Evolutionary conservation across 2,329 filamentous ascomycete genomes (phyloP).

Genomic region (Pyrenophora seminiperda): DNA sequence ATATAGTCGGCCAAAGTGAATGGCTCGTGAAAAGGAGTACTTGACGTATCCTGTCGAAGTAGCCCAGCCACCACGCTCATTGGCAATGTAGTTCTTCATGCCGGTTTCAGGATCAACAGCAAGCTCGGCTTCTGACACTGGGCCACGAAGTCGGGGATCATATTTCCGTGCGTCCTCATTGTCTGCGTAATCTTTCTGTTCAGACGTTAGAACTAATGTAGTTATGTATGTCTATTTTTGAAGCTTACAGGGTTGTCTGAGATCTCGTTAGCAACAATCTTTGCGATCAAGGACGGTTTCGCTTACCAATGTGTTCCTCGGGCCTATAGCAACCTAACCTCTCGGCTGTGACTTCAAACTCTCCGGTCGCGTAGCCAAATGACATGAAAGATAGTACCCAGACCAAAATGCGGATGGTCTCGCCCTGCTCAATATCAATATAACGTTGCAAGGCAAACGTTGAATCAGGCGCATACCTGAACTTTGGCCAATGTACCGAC

Average conservation of each 20-base stretch:
- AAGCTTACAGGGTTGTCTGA: conserved; percentile 35
- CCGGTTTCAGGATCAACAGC: conserved; percentile 53
- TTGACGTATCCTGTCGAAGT: conserved; percentile 83
- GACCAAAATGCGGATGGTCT: conserved; percentile 60
- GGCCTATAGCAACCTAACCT: conserved; percentile 56
- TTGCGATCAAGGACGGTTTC: neutral
- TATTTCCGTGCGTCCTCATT: conserved; percentile 81
- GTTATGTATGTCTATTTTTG: neutral
- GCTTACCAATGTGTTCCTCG: conserved; percentile 54
- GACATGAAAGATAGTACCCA: conserved; percentile 62
- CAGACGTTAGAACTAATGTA: neutral
- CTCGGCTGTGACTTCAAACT: conserved; percentile 62
- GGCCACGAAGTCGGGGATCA: conserved; percentile 80
- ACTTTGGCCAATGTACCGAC: conserved; percentile 60
- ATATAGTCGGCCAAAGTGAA: conserved; percentile 56
- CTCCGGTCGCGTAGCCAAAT: conserved; percentile 62
- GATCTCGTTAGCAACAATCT: conserved; percentile 2
- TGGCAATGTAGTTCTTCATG: conserved; percentile 99
- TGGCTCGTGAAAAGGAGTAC: conserved; percentile 55
- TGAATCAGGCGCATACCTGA: too few species aligned
- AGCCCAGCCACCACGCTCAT: conserved; percentile 84
- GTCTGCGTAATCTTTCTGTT: conserved; percentile 55
- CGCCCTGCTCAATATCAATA: conserved; percentile 43
- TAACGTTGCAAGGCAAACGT: conserved; percentile 8
- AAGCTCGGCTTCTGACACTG: conserved; percentile 61